Conservation (phyloP, 1,139 yeast genomes). For the Blastobotrys arbuscula region DNA sequence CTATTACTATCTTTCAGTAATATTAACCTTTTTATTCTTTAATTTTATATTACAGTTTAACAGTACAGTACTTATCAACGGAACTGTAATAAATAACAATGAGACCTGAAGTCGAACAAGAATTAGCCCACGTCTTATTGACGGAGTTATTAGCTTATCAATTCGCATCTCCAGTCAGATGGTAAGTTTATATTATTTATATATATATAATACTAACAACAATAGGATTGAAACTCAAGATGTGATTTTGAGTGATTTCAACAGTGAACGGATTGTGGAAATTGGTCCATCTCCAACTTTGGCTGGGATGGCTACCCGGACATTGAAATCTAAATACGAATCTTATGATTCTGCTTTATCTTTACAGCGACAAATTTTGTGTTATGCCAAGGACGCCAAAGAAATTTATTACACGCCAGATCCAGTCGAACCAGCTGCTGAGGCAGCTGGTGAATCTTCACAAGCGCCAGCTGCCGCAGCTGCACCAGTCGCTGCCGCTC, state of each 20-base stretch:
- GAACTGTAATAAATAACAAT: conserved; percentile 43
- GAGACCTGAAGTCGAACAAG: conserved; percentile 98
- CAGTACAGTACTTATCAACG: background rate
- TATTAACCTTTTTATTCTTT: background rate
- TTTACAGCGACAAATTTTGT: conserved; percentile 91
- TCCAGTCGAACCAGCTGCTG: conserved; percentile 53
- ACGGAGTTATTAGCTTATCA: conserved; percentile 97
- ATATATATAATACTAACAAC: conserved; percentile 8
- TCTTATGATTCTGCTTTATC: conserved; percentile 97
- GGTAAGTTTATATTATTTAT: too few relatives aligned
- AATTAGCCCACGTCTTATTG: conserved; percentile 86
- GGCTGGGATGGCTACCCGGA: conserved; percentile 97
- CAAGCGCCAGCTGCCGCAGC: conserved; percentile 39
- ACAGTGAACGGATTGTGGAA: conserved; percentile 95
- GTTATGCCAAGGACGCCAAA: conserved; percentile 92
- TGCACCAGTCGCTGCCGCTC: conserved; percentile 46
- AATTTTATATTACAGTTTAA: background rate
- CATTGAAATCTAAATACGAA: conserved; percentile 93
- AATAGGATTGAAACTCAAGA: conserved; percentile 88
- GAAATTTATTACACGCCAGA: conserved; percentile 96
- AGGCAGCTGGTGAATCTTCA: conserved; percentile 29
- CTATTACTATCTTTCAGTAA: background rate
- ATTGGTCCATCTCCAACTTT: conserved; percentile 98
- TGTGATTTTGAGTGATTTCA: conserved; percentile 87
- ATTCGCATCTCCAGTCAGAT: conserved; percentile 98